phyloP scores from a whole-genome alignment of 2,329 filamentous ascomycete species.

The Cordyceps javanica region DNA sequence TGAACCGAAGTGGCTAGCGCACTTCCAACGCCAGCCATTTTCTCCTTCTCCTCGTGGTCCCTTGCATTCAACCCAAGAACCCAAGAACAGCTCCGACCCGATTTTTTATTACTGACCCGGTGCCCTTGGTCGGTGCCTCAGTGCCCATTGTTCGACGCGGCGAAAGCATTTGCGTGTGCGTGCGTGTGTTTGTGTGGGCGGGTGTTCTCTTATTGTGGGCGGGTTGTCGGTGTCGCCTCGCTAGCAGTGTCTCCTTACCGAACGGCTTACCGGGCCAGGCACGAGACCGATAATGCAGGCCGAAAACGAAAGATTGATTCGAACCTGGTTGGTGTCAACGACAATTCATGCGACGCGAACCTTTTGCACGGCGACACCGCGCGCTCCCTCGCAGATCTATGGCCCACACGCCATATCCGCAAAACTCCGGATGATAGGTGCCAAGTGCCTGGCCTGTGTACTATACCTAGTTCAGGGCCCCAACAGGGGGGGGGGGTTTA shows the following conservation, averaged over 20 bases:
- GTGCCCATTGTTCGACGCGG: neutral
- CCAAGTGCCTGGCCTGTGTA: neutral
- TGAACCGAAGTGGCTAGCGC: neutral
- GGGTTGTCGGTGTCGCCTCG: neutral
- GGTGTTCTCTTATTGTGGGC: neutral
- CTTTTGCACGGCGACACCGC: neutral
- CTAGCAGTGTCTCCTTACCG: neutral
- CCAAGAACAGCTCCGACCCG: slow-evolving; percentile 4
- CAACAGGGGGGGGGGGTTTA: neutral
- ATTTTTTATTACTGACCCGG: neutral
- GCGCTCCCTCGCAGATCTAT: neutral
- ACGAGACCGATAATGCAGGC: neutral
- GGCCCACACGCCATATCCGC: slow-evolving; percentile 7
- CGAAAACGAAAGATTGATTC: neutral
- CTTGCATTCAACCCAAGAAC: neutral
- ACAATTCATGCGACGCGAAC: neutral
- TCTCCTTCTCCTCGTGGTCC: neutral
- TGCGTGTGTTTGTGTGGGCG: neutral
- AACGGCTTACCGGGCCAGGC: neutral
- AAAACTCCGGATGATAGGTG: slow-evolving; percentile 4
- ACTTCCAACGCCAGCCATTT: neutral
- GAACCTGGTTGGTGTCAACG: neutral
- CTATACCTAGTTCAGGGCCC: neutral
- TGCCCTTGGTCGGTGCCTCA: neutral
- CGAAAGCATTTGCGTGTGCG: neutral